Base-by-base conservation (phyloP, 306 rosid species). In the Abrus precatorius region DNA sequence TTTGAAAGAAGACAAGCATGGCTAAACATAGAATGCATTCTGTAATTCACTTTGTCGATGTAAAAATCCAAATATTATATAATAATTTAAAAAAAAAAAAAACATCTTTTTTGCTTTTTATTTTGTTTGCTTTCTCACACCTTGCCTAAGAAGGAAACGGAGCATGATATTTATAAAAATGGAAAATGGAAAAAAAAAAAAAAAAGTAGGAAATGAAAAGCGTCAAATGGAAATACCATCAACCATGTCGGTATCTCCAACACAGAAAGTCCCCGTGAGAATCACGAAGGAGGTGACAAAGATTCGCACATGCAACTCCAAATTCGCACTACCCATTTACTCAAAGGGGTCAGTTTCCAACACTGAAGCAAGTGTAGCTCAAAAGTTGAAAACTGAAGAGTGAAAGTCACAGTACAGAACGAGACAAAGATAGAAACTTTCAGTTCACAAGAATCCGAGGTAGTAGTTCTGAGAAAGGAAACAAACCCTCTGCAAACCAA, bases 191-290 rank as follows among this genome's bases (percentile, higher is more conserved):
- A 40, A 64, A 1, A 12, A 6, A 8, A 5, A 5, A 8, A 44
- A 44, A 44, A 20, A 68, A 49, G 3, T 2, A 40, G 61, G 59
- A 67, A 28, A 64, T 11, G 14, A 43, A 49, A 44, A 59, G 54
- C 1, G 6, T 57, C 10, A 11, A 13, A 11, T 3, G 6, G 62
- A 60, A 57, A 74, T 88, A 94, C 98, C 98, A 81, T 94, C 98
- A 30, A 65, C 80, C n/a, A 84, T 68, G 85, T 94, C 92, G 70
- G 98, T 94, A 29, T 88, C 86, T 32, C 88, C 97, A 80, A 65
- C 75, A 81, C 85, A 89, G 80, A 78, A 81, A 11, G 85, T 76
- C 13, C 83, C 86, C 1, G 72, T 12, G 55, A 81, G 83, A 87
- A 90, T 78, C 86, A 89, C 67, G 75, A 90, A 28, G 83, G 82